These are phyloP conservation scores for Gyromitra esculenta DNA, from an alignment of 2,329 filamentous ascomycete genomes.

Conservation along the genomic window DNA sequence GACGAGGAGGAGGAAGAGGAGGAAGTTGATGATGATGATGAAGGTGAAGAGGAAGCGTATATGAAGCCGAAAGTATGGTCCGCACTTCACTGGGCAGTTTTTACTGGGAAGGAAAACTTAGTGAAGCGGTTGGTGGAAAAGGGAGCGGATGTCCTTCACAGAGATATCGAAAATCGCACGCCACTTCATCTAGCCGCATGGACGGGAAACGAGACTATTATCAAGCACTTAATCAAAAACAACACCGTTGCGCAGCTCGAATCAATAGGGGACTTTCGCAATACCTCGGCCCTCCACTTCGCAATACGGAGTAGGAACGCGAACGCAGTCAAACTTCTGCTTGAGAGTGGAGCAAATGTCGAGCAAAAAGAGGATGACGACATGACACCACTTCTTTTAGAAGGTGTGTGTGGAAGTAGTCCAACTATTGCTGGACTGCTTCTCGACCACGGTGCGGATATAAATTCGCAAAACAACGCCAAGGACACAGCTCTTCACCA, in stretches of 20 bases:
- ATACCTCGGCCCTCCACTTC: background rate
- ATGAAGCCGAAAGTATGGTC: background rate
- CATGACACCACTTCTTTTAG: background rate
- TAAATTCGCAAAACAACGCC: background rate
- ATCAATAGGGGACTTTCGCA: background rate
- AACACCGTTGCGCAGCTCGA: background rate
- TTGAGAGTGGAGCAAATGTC: background rate
- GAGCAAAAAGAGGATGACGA: background rate
- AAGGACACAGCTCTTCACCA: background rate
- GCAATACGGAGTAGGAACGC: background rate
- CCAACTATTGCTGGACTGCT: constrained; percentile 3
- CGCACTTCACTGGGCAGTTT: background rate
- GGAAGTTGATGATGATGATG: background rate
- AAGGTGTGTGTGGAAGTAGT: background rate
- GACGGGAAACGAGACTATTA: background rate
- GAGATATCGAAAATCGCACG: too few relatives aligned
- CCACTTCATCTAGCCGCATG: constrained; percentile 3
- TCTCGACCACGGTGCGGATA: background rate
- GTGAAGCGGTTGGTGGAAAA: constrained; percentile 1
- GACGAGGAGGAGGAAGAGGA: too few relatives aligned
- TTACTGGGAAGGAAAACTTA: background rate
- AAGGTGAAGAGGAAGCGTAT: background rate
- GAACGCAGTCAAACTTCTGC: background rate
- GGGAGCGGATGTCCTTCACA: background rate
- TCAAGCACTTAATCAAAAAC: background rate